A percentile compares a stretch with the other conserved stretches of the same genome.
These are phyloP conservation scores for Xylaria grammica DNA, from an alignment of 495 filamentous ascomycete species.

Conservation along the genomic window DNA sequence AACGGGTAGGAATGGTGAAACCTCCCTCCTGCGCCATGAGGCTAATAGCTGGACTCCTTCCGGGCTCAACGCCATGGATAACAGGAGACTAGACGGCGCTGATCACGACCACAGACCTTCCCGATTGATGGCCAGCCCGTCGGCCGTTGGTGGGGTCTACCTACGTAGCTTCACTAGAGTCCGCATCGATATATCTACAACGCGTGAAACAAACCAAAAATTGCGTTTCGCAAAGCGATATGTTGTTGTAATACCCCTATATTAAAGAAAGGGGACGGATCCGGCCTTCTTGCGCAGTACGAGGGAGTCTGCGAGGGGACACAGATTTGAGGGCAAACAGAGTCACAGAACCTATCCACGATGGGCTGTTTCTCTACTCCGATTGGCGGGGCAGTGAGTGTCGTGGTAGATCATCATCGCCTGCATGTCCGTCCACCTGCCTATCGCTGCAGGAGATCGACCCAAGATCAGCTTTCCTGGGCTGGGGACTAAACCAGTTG, in stretches of 20 bases:
- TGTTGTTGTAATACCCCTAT: too few species aligned
- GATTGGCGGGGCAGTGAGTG: not conserved
- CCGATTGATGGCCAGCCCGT: conserved; percentile 16
- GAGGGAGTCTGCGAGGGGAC: too few species aligned
- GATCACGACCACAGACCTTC: conserved; percentile 19
- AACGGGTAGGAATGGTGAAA: not conserved
- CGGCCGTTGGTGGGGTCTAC: not conserved
- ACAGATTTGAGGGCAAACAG: not conserved
- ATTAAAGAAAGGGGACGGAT: too few species aligned
- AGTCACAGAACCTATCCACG: conserved; percentile 6
- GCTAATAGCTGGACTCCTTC: not conserved
- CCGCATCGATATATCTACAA: not conserved
- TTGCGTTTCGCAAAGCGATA: too few species aligned
- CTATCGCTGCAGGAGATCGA: conserved; percentile 11
- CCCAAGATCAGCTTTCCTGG: not conserved
- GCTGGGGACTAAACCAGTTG: not conserved
- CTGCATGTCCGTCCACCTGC: not conserved
- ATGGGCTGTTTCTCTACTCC: conserved; percentile 1
- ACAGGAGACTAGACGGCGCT: conserved; percentile 6
- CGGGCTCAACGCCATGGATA: not conserved
- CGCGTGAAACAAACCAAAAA: not conserved
- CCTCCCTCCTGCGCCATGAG: conserved; percentile 18
- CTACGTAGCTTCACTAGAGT: not conserved
- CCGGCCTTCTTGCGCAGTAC: too few species aligned
- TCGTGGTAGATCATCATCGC: conserved; percentile 9